Evolutionary conservation across 2,329 filamentous ascomycete species (phyloP).

Genomic region (Trichophyton mentagrophytes): DNA sequence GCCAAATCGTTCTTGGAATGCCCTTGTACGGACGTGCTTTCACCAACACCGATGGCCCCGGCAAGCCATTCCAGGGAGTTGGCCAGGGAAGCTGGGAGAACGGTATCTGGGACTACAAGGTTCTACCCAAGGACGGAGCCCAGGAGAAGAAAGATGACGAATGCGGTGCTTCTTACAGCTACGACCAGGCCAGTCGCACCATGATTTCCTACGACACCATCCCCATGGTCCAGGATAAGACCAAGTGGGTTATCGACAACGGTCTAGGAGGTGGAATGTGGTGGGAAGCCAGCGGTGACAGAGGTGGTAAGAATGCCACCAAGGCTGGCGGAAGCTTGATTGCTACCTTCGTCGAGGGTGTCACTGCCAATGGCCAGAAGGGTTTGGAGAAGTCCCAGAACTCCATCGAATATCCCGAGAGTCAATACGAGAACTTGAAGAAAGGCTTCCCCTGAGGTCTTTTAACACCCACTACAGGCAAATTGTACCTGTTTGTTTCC

Average conservation of each 20-base stretch:
- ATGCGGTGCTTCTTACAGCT: slow-evolving; percentile 60
- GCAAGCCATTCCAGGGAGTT: slow-evolving; percentile 56
- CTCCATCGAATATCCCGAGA: slow-evolving; percentile 28
- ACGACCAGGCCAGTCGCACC: slow-evolving; percentile 47
- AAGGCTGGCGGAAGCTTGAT: slow-evolving; percentile 51
- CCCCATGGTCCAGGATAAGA: slow-evolving; percentile 54
- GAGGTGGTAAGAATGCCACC: slow-evolving; percentile 35
- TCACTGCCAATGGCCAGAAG: slow-evolving; percentile 18
- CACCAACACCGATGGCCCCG: slow-evolving; percentile 62
- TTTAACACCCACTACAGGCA: background rate
- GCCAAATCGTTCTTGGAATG: slow-evolving; percentile 84
- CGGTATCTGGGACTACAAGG: slow-evolving; percentile 83
- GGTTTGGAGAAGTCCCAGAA: slow-evolving; percentile 27
- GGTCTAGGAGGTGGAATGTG: slow-evolving; percentile 84
- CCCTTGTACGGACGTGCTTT: slow-evolving; percentile 89
- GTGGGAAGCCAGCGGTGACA: slow-evolving; percentile 83
- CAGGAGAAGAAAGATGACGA: slow-evolving; percentile 48
- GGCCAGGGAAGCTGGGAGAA: slow-evolving; percentile 74
- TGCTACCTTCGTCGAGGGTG: slow-evolving; percentile 35
- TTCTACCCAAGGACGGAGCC: slow-evolving; percentile 56
- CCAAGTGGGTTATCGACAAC: slow-evolving; percentile 52
- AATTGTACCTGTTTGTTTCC: background rate
- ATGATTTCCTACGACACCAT: slow-evolving; percentile 62
- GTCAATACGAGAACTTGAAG: slow-evolving; percentile 30
- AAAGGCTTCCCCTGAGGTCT: slow-evolving; percentile 15